Evolutionary conservation across 768 basidiomycete genomes (phyloP), one percentile per base, ranked within the genome.

Genomic region (Trametes maxima): DNA sequence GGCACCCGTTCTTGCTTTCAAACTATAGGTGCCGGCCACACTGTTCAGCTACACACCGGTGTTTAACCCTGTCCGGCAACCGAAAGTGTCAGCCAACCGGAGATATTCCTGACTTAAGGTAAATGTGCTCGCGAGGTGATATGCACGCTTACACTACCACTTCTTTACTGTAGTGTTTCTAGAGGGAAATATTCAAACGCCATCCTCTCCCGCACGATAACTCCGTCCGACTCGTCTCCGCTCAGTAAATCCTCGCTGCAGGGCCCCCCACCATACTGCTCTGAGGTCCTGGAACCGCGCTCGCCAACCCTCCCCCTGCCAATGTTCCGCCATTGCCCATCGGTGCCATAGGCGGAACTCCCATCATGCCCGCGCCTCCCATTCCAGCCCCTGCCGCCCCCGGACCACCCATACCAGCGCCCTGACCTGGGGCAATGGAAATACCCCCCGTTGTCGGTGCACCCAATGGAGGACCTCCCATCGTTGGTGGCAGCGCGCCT

Each of bases 241-340:
- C 28, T 57, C 46, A 57, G 14, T 47, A 48, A 11, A 48, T 17
- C 35, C 35, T 16, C 6, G 21, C 45, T 10, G 14, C 46, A 1
- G 55, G 45, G 5, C 45, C 46, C 5, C 45, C 55, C 22, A 37
- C 36, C 16, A 37, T 19, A 17, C 54, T 43, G 17, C 55, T 45
- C n/a, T n/a, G n/a, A 5, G 37, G 36, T 2, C 45, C 55, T 3
- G 55, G 36, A 12, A 17, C 45, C 16, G 53, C 53, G 4, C 53
- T 42, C 17, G 28, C 53, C 19, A 47, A 7, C 10, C 55, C 44
- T 0, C 37, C 55, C 6, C 55, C 55, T 16, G 36, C 55, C n/a
- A 57, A 24, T 14, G 55, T 35, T 6, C 45, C 45, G 2, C 55
- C 55, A 13, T 57, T 40, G 0, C 55, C 47, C 47, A 57, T 33